phyloP scores from a whole-genome alignment of 106 monocot species.

The Allium fistulosum region DNA sequence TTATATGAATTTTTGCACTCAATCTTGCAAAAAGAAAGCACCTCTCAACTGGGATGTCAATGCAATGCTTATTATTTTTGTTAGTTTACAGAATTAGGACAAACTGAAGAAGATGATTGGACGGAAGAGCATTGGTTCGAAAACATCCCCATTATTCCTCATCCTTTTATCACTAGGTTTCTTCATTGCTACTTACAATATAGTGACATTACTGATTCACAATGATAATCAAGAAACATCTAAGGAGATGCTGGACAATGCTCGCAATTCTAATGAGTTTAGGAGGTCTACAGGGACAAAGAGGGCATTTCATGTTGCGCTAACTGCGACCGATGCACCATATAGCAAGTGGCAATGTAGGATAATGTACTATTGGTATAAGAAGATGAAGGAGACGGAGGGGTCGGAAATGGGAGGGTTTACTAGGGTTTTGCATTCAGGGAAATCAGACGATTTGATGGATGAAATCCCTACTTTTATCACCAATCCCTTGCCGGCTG shows the following conservation, averaged over 20 bases:
- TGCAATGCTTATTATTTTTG: no score
- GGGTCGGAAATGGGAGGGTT: constrained; percentile 75
- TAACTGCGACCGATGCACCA: constrained; percentile 50
- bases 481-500: constrained; percentile 54
- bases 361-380: constrained; percentile 78
- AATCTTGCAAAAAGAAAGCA: no score
- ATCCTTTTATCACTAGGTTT: constrained; percentile 18
- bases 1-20: no score
- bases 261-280: no score
- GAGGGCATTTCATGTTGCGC: constrained; percentile 49
- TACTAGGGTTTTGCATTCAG: constrained; percentile 61
- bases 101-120: background rate
- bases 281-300: background rate
- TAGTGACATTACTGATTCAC: constrained; percentile 17
- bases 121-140: constrained; percentile 6
- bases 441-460: constrained; percentile 37
- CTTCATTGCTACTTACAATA: constrained; percentile 30
- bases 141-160: constrained; percentile 10
- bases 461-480: constrained; percentile 67
- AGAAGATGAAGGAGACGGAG: constrained; percentile 25
- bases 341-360: constrained; percentile 73
- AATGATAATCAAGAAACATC: constrained; percentile 7
- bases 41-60: no score
- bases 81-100: no score
- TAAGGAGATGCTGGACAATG: background rate